phyloP scores from a whole-genome alignment of 2,329 filamentous ascomycete genomes.

The Periconia sp. region DNA sequence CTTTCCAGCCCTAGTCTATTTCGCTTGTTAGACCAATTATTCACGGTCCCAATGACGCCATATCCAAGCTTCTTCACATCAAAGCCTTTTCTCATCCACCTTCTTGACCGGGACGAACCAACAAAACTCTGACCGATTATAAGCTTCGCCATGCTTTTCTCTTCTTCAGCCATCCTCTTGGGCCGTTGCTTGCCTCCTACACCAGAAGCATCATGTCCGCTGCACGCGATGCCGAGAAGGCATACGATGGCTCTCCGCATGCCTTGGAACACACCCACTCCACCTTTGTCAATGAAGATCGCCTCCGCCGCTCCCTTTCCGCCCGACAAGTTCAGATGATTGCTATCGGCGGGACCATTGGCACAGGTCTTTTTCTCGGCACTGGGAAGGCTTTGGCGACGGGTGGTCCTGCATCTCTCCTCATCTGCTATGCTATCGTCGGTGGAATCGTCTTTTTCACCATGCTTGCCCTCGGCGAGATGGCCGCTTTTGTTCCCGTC shows the following conservation, averaged over 20 bases:
- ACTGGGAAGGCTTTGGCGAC: constrained; percentile 56
- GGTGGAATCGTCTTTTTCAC: constrained; percentile 34
- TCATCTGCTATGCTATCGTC: constrained; percentile 43
- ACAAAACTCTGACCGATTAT: no score
- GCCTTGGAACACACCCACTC: constrained; percentile 1
- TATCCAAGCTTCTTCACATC: not conserved
- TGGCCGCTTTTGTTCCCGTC: constrained; percentile 42
- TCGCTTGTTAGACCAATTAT: not conserved
- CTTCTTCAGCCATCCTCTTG: constrained; percentile 11
- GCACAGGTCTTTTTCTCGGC: constrained; percentile 63
- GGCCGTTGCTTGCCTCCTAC: not conserved
- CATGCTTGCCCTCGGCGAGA: constrained; percentile 41
- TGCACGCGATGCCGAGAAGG: not conserved
- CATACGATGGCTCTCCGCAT: not conserved
- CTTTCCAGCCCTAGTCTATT: not conserved
- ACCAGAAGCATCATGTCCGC: not conserved
- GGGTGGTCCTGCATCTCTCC: constrained; percentile 42
- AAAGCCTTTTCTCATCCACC: not conserved
- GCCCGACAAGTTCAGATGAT: constrained; percentile 63
- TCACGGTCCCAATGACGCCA: not conserved
- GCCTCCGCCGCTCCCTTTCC: constrained; percentile 25
- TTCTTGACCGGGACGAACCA: not conserved
- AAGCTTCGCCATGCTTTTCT: constrained; percentile 26
- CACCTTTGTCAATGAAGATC: constrained; percentile 25
- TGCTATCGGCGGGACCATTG: constrained; percentile 62